Evolutionary conservation across 768 basidiomycete genomes (phyloP), one percentile per base, ranked within the genome.

Genomic region (Lactarius indigo): DNA sequence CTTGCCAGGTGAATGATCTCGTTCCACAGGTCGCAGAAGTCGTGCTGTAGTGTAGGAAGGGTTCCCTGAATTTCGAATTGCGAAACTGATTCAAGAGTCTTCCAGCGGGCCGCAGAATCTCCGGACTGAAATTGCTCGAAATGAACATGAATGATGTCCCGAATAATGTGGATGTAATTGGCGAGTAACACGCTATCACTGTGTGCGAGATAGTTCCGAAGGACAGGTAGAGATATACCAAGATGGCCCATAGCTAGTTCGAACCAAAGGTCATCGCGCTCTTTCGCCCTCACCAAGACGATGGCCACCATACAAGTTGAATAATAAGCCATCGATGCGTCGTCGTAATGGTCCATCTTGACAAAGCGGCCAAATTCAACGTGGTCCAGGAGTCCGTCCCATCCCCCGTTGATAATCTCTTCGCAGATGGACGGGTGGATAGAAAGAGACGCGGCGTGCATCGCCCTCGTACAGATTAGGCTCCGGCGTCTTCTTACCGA

Each of bases 11-110:
- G 37, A 30, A 64, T 17, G 6, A 65, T 28, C 18, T 57, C 59
- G 15, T 65, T 65, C 64, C 64, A 65, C 9, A 61, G 6, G 7
- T 10, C 2, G n/a, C 64, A 65, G 12, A 65, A 65, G 10, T 56
- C 59, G 31, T 61, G 59, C 31, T 61, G 64, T 23, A 65, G 23
- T 26, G 17, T 42, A 20, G 64, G 54, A 28, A 35, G 18, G 0
- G 64, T 47, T 7, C 30, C 4, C 1, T 31, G 23, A 26, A 61
- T 47, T 18, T 44, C 26, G 18, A 65, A 61, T 44, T 12, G 2
- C 3, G 59, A 35, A 47, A 60, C 35, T n/a, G 42, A 35, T 5
- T n/a, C 30, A 18, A 60, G 28, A 1, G 10, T 8, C 55, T 20
- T 57, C 30, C 28, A 33, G 30, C 31, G 13, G 2, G 13, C 2